A percentile compares a stretch with the other conserved stretches of the same genome.
Evolutionary conservation across 2,329 filamentous ascomycete genomes (phyloP).

Genomic region (Pseudopithomyces maydicus): DNA sequence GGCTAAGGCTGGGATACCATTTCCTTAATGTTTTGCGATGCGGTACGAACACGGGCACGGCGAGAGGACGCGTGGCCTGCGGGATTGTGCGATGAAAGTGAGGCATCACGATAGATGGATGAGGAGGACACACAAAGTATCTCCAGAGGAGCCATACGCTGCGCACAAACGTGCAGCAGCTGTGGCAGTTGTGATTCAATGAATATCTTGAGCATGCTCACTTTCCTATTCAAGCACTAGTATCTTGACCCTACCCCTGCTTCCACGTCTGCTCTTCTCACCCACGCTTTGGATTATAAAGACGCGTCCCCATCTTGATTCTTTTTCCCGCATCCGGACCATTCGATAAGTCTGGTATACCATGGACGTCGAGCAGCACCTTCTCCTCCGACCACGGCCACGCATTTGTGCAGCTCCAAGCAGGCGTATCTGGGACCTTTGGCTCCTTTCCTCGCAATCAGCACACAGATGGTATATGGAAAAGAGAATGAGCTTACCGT

Average conservation of each 20-base stretch:
- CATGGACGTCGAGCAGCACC: neutral
- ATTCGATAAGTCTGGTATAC: neutral
- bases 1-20: slow-evolving; percentile 37
- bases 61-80: neutral
- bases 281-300: neutral
- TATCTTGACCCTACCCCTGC: neutral
- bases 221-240: neutral
- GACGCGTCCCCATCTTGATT: neutral
- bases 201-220: slow-evolving; percentile 4
- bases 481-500: neutral
- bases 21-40: slow-evolving; percentile 25
- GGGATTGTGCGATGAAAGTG: neutral
- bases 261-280: neutral
- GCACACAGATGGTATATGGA: neutral
- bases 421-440: neutral
- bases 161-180: neutral
- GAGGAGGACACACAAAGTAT: neutral
- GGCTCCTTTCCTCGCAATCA: neutral
- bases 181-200: neutral
- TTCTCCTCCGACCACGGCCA: neutral
- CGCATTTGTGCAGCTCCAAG: neutral
- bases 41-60: slow-evolving; percentile 12
- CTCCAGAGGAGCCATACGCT: neutral
- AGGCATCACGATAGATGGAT: neutral
- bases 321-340: neutral